Evolutionary conservation across 1,139 yeast species (phyloP), one percentile per base, ranked within the genome.

Genomic region (Pichia sp.): DNA sequence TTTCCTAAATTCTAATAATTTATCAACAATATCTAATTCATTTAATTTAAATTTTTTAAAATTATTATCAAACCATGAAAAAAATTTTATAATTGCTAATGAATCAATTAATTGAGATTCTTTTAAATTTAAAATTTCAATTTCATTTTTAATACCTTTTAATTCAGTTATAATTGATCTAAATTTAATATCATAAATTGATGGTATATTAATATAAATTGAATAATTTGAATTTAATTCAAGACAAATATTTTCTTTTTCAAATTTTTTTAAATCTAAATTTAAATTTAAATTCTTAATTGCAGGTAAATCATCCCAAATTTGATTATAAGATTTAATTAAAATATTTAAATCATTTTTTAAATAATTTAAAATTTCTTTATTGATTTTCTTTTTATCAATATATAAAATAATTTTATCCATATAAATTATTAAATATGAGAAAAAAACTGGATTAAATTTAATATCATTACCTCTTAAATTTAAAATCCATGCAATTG

Each of bases 401-500:
- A 76, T 60, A 54, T 74, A 78, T 11, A 78, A 59, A 2, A 54
- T 52, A 1, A 74, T 66, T 1, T 55, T 42, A 7, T 66, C 58
- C 10, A 54, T 43, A 1, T 72, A 64, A 11, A 78, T 61, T 2
- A 76, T 63, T 1, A 70, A 61, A 56, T 76, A 78, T 6, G 75
- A 62, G 56, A 74, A 78, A 54, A 78, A 78, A 0, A 75, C 76
- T 0, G 83, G 81, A 48, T 72, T 68, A 56, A 66, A 78, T 48
- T 74, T 76, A 25, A 65, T 58, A 47, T 73, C 76, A 26, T 73
- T 63, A 28, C 83, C 83, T 45, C 83, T 65, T 45, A 77, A 61
- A 53, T 78, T 78, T 46, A 78, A 68, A 40, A 78, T 60, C 82
- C 82, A 78, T 1, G 81, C 81, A 46, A 77, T 65, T 45, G 77